Evolutionary conservation across 495 filamentous ascomycete genomes (phyloP), one percentile per base, ranked within the genome.

Genomic region (Friedmanniomyces endolithicus): DNA sequence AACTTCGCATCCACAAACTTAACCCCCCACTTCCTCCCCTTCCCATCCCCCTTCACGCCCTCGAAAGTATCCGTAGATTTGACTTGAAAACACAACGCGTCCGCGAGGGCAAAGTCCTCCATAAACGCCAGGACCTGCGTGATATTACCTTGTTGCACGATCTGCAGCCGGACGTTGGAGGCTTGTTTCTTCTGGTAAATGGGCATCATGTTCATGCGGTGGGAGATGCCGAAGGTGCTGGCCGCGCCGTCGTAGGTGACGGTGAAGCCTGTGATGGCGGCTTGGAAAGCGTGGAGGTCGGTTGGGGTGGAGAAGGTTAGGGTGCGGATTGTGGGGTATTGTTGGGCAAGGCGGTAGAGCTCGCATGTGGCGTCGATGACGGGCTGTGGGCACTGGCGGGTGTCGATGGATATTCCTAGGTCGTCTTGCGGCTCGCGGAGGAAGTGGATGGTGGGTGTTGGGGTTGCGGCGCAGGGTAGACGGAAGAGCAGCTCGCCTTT

Each of bases 121-220:
- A 94, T 88, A 70, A 92, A 95, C 25, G 82, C 87, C 8, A 90
- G 67, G 17, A 95, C 68, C 62, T 94, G 87, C 2, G 81, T 67
- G 27, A 80, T 75, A 64, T 79, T 85, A 40, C 85, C 82, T 45
- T 83, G 19, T 17, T 50, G 14, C 22, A 95, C 78, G 35, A 95
- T 71, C 66, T 94, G 89, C 22, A 95, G 70, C 16, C 89, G 79
- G 12, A 85, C 83, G 31, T 72, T 70, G 11, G 72, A 78, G 1
- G 88, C 84, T 62, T 90, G 86, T 86, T 87, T 90, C 65, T 86
- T 88, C 71, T 94, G 94, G 68, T 89, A 81, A 48, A 90, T 87
- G 0, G 86, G 87, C n/a, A 90, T 85, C 22, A 92, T 83, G 78
- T 85, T 87, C 50, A 48, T 55, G 16, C 58, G 49, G 6, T 60